Evolutionary conservation across 345 rosid genomes (phyloP).

Genomic region (Toxicodendron radicans): DNA sequence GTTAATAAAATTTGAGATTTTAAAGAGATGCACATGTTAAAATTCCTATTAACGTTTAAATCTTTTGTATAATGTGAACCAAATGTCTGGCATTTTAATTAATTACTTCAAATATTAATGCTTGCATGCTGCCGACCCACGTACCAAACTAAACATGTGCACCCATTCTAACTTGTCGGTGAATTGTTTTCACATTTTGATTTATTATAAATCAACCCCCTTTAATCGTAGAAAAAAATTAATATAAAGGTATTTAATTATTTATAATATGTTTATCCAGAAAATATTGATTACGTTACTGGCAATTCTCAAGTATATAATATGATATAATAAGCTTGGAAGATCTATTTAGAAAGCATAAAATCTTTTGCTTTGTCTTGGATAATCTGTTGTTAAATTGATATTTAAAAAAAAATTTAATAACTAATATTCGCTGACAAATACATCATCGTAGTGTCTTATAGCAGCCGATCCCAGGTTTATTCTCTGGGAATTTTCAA

Average conservation of each 20-base stretch:
- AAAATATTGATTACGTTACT: too few species aligned
- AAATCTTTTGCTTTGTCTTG: not conserved
- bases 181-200: not conserved
- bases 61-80: not conserved
- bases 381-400: not conserved
- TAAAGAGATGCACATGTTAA: not conserved
- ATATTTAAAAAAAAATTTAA: not conserved
- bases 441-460: conserved; percentile 26
- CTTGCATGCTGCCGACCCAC: not conserved
- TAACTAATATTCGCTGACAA: conserved; percentile 23
- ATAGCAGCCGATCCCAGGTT: conserved; percentile 30
- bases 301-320: not conserved
- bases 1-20: not conserved
- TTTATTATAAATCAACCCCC: too few species aligned
- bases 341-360: conserved; percentile 14
- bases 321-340: too few species aligned
- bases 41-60: not conserved
- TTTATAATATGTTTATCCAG: too few species aligned
- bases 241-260: too few species aligned
- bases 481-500: conserved; percentile 5
- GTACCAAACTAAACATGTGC: conserved; percentile 12
- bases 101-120: not conserved
- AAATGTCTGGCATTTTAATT: not conserved
- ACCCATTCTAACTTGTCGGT: conserved; percentile 4
- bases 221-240: too few species aligned